Base-by-base conservation (phyloP, 345 rosid genomes). In the Camelina neglecta region DNA sequence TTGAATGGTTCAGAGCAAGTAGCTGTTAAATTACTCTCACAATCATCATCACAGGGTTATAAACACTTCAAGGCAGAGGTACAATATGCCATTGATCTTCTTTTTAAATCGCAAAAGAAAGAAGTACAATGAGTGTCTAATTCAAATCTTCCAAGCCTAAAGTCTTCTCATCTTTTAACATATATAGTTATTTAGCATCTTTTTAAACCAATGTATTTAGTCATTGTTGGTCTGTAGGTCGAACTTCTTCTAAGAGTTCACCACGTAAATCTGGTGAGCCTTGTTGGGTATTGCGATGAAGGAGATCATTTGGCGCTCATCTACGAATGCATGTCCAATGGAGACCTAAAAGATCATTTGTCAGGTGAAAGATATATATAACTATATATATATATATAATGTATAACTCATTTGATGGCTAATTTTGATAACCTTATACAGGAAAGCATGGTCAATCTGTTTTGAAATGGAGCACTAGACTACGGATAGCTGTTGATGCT, bases 251-350 rank as follows among this genome's bases (percentile, higher is more conserved):
- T 75, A 38, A 74, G 82, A 12, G 85, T 84, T 51, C 85, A 79
- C 75, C 87, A 84, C 39, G 60, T 75, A 69, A 82, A 82, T 54
- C 55, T 81, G 74, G 81, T 81, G 20, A 48, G 12, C 20, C 83
- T 82, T 53, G 69, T 84, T 1, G 87, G 85, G 0, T 84, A 50
- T 65, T 84, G 83, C 56, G 64, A 79, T 29, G 82, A 84, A 62
- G 58, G 45, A 7, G 36, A 48, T 35, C 53, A 77, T 15, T 60
- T 59, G 67, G 87, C 73, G n/a, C 82, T 84, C 3, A 72, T 84
- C 50, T 82, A 84, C 11, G 87, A 84, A 65, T 82, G 53, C 74
- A 81, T 81, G 83, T 61, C 85, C 16, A 75, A 79, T 13, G 58
- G 64, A 50, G 70, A 67, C 58, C 65, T 80, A 51, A 23, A 42